A percentile compares a stretch with the other conserved stretches of the same genome.
Conservation (phyloP, 2,329 filamentous ascomycete genomes). For the Penicillium brasilianum region DNA sequence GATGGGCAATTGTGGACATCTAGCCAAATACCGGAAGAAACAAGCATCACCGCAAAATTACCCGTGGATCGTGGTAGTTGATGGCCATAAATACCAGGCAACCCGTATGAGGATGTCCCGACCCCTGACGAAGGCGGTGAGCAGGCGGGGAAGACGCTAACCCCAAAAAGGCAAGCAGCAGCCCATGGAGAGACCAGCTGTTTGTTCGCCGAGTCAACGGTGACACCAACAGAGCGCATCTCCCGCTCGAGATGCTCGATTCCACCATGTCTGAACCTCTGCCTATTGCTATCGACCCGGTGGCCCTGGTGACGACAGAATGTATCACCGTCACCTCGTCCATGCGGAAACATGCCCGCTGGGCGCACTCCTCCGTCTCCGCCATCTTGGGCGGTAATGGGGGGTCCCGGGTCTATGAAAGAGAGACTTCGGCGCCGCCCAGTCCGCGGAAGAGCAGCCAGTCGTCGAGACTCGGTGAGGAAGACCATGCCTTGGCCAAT, state of each 20-base stretch:
- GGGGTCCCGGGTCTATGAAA: constrained; percentile 53
- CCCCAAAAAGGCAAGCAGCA: constrained; percentile 33
- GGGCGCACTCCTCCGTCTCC: constrained; percentile 93
- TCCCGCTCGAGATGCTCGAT: constrained; percentile 30
- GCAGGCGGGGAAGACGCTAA: constrained; percentile 32
- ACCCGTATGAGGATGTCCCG: not conserved
- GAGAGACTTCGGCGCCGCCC: constrained; percentile 47
- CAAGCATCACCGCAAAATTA: not conserved
- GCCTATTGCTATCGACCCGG: constrained; percentile 84
- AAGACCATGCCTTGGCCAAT: constrained; percentile 65
- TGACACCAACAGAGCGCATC: constrained; percentile 31
- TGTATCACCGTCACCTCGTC: constrained; percentile 98
- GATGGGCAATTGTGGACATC: not conserved
- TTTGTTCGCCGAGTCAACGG: constrained; percentile 30
- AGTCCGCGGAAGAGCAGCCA: constrained; percentile 37
- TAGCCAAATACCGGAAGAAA: not conserved
- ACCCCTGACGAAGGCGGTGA: constrained; percentile 35
- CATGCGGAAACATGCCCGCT: constrained; percentile 96
- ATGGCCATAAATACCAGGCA: not conserved
- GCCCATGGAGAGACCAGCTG: constrained; percentile 35
- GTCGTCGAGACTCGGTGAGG: constrained; percentile 37
- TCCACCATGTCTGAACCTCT: constrained; percentile 51
- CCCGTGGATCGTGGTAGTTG: not conserved
- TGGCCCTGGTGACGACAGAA: constrained; percentile 95
- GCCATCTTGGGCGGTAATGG: constrained; percentile 82